Evolutionary conservation across 768 basidiomycete genomes (phyloP).

Genomic region (Boletus subparvulus): DNA sequence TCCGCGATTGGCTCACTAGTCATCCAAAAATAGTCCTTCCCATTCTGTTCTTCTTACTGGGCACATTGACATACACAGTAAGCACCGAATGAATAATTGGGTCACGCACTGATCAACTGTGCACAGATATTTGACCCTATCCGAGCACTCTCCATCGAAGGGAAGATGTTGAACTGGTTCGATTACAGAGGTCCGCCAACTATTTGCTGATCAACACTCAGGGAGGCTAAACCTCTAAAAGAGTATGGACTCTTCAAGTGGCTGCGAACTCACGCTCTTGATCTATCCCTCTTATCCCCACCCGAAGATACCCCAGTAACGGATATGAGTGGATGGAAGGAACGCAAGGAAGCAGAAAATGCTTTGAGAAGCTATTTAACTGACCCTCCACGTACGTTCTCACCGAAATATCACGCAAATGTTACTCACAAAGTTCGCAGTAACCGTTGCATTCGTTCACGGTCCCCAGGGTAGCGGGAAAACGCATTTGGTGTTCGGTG

Average conservation of each 20-base stretch:
- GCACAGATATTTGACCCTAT: constrained; percentile 88
- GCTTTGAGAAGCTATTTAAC: constrained; percentile 68
- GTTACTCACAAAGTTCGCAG: constrained; percentile 36
- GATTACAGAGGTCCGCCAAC: constrained; percentile 60
- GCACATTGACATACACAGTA: constrained; percentile 85
- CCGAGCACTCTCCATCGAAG: constrained; percentile 78
- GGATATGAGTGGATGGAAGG: constrained; percentile 69
- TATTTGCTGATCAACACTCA: background rate
- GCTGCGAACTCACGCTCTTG: constrained; percentile 62
- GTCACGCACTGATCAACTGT: background rate
- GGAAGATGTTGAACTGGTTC: constrained; percentile 82
- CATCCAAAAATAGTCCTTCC: constrained; percentile 88
- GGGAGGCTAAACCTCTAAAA: constrained; percentile 32
- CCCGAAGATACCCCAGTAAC: constrained; percentile 15
- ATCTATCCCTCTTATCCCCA: constrained; percentile 37
- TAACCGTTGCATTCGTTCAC: constrained; percentile 74
- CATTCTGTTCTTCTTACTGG: constrained; percentile 81
- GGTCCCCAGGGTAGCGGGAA: constrained; percentile 87
- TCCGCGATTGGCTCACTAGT: constrained; percentile 78
- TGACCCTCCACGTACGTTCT: constrained; percentile 63
- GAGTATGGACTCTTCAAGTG: constrained; percentile 76
- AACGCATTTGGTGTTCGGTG: constrained; percentile 51
- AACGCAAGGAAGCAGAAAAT: constrained; percentile 74
- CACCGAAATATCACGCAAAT: background rate
- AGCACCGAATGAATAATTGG: constrained; percentile 23